phyloP scores from a whole-genome alignment of 2,329 filamentous ascomycete genomes.

The Neonectria faginata region DNA sequence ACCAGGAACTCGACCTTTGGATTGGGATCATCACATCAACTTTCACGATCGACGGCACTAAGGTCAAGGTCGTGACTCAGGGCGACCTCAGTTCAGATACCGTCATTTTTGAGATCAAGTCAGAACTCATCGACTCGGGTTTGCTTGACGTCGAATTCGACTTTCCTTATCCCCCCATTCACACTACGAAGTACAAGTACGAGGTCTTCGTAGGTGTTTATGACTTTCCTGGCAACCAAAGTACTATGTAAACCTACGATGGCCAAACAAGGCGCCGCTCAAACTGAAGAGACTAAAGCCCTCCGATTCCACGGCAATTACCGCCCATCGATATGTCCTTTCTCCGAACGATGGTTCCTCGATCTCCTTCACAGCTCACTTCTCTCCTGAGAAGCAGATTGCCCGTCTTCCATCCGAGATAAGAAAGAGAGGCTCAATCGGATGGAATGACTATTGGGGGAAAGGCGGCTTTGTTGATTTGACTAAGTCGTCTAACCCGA shows the following conservation, averaged over 20 bases:
- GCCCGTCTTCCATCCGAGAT: constrained; percentile 40
- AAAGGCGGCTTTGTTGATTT: constrained; percentile 57
- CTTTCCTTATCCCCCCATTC: constrained; percentile 57
- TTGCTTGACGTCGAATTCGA: constrained; percentile 55
- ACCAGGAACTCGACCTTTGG: constrained; percentile 45
- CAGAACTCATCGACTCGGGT: constrained; percentile 48
- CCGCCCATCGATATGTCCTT: constrained; percentile 51
- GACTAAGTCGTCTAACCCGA: constrained; percentile 49
- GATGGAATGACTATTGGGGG: constrained; percentile 54
- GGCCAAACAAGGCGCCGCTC: constrained; percentile 42
- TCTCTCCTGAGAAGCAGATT: constrained; percentile 44
- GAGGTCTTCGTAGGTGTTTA: constrained; percentile 57
- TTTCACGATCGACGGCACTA: constrained; percentile 48
- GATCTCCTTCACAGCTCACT: constrained; percentile 51
- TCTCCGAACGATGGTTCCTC: constrained; percentile 19
- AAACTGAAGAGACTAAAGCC: constrained; percentile 36
- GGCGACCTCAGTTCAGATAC: constrained; percentile 55
- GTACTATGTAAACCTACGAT: constrained; percentile 55
- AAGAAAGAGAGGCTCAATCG: constrained; percentile 39
- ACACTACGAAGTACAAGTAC: constrained; percentile 57
- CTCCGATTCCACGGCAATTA: constrained; percentile 36
- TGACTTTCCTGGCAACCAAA: constrained; percentile 52
- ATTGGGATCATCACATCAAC: constrained; percentile 50
- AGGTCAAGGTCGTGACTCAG: constrained; percentile 52
- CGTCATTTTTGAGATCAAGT: constrained; percentile 53